Evolutionary conservation across 805 yeast genomes (phyloP), one percentile per base, ranked within the genome.

Genomic region (Isabelozyma gotoi): DNA sequence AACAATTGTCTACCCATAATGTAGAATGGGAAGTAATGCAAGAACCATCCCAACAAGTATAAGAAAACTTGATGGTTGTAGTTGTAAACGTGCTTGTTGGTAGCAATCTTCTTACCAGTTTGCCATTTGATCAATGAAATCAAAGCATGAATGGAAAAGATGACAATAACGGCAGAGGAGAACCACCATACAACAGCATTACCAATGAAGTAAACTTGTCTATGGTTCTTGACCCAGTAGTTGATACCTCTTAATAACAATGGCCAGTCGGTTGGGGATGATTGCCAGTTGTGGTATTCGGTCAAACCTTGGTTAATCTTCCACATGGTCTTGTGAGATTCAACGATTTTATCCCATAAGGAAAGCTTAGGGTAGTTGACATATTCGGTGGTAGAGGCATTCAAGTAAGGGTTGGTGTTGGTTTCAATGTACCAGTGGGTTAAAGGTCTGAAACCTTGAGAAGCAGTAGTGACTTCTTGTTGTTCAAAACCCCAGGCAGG

Each of bases 1-100:
- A 92, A 91, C 67, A 91, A 67, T 69, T 91, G 97, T 69, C 98
- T 82, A 18, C 83, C 90, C 98, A 91, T 91, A 45, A 91, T 70
- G 67, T 79, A 84, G 41, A 88, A 86, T 52, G 96, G 95, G 42
- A 74, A 60, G 59, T 78, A 84, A 63, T 88, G 96, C 32, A 84
- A 48, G 7, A 62, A 68, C 87, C 90, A 88, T 36, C 95, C 96
- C 7, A 79, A 56, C 33, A 82, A 56, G 61, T 80, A 87, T 24
- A 79, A 78, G 44, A 83, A 66, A 20, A 77, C 76, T 55, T 84
- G 86, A 41, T 77, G 68, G 57, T 83, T 85, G 72, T 77, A 84
- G 67, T 84, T 82, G 66, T 73, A 76, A 12, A 84, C 78, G 40
- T 75, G 75, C 47, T 81, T 73, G 43, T 79, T 77, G 42, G 65